phyloP scores from a whole-genome alignment of 495 filamentous ascomycete genomes.

The Geoglossum glabrum region DNA sequence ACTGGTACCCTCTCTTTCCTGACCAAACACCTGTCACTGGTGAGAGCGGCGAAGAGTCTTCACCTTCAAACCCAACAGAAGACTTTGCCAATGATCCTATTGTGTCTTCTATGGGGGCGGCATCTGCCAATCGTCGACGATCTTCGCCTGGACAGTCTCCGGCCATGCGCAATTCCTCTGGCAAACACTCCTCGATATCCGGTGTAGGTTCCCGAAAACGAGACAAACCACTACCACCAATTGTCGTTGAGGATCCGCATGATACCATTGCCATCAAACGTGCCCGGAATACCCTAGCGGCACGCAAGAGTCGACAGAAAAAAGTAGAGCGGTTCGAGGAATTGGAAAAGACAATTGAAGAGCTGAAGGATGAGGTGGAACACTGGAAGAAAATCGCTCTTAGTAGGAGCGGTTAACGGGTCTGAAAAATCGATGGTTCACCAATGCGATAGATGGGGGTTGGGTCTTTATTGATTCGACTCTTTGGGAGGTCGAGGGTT shows the following conservation, averaged over 20 bases:
- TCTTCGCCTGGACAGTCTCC: conserved; percentile 3
- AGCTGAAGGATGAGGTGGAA: conserved; percentile 29
- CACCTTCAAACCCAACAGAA: background rate
- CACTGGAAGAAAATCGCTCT: conserved; percentile 22
- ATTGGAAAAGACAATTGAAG: conserved; percentile 32
- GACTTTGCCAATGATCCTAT: background rate
- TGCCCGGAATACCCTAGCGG: conserved; percentile 85
- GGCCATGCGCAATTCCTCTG: background rate
- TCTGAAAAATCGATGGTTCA: background rate
- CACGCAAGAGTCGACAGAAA: conserved; percentile 78
- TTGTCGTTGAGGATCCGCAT: conserved; percentile 50
- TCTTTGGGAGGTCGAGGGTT: background rate
- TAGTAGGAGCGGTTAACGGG: background rate
- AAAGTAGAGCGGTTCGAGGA: conserved; percentile 50
- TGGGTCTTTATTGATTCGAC: background rate
- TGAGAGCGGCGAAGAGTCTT: conserved; percentile 2
- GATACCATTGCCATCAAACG: conserved; percentile 70
- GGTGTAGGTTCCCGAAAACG: conserved; percentile 51
- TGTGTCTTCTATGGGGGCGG: background rate
- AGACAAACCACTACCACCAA: conserved; percentile 62
- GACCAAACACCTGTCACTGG: background rate
- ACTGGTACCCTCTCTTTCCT: conserved; percentile 7
- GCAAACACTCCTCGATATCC: conserved; percentile 44
- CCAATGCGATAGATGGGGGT: background rate
- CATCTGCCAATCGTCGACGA: background rate